These are phyloP conservation scores for Phytophthora aleatoria DNA, from an alignment of 352 stramenopile species.

Conservation along the genomic window DNA sequence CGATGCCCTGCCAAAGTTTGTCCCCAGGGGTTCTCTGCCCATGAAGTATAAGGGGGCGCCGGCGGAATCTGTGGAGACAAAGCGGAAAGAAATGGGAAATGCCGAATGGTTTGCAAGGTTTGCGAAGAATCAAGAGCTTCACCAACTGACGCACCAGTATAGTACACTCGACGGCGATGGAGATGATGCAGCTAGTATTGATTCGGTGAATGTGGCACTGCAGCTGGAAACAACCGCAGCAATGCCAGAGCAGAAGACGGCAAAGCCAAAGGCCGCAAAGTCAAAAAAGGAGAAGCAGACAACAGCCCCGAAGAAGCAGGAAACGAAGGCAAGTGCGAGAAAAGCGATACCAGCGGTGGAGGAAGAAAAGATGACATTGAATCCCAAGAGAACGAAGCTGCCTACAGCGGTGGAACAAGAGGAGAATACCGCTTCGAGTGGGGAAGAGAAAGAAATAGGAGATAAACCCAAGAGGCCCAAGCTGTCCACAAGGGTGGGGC, in stretches of 20 bases:
- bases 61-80: constrained; percentile 11
- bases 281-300: neutral
- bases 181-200: neutral
- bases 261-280: neutral
- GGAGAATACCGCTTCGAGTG: neutral
- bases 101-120: constrained; percentile 29
- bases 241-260: neutral
- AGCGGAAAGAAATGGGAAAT: constrained; percentile 15
- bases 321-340: neutral
- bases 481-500: constrained; percentile 2
- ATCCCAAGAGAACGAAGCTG: constrained; percentile 4
- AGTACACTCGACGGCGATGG: constrained; percentile 5
- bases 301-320: neutral
- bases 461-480: constrained; percentile 9
- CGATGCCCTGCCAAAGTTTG: constrained; percentile 24
- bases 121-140: constrained; percentile 20
- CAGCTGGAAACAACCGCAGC: neutral
- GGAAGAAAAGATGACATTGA: neutral
- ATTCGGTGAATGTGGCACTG: neutral
- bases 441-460: neutral
- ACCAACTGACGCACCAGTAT: constrained; percentile 25
- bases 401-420: neutral
- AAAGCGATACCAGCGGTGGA: neutral
- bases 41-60: constrained; percentile 6
- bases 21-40: constrained; percentile 21